These are phyloP conservation scores for Lactifluus volemus DNA, from an alignment of 768 basidiomycete genomes.

Conservation along the genomic window DNA sequence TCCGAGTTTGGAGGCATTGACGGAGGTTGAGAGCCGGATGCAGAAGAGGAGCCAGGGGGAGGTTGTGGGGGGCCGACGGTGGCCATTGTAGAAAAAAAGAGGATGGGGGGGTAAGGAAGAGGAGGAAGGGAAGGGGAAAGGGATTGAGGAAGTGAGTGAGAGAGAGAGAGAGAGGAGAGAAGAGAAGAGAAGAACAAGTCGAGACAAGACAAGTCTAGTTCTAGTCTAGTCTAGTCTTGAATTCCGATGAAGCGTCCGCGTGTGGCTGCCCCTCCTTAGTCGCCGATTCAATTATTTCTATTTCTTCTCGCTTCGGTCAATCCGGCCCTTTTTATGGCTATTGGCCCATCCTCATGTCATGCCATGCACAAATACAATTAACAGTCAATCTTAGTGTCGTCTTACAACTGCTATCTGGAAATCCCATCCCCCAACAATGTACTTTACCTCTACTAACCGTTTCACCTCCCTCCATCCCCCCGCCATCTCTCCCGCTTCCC, in stretches of 20 bases:
- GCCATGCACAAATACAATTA: too few relatives aligned
- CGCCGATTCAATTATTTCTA: slow-evolving; percentile 12
- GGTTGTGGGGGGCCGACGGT: slow-evolving; percentile 14
- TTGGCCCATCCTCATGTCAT: neutral
- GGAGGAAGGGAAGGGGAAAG: neutral
- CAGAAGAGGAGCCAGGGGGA: slow-evolving; percentile 5
- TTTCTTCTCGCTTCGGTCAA: neutral
- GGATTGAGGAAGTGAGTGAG: neutral
- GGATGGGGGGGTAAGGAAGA: neutral
- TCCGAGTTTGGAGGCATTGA: slow-evolving; percentile 11
- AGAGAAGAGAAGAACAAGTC: neutral
- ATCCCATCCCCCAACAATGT: slow-evolving; percentile 78
- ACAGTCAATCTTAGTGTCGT: slow-evolving; percentile 40
- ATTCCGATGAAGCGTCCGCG: neutral
- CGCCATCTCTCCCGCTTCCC: slow-evolving; percentile 42
- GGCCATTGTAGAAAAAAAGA: slow-evolving; percentile 5
- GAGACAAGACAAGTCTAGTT: neutral
- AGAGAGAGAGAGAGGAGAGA: neutral
- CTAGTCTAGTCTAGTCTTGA: neutral
- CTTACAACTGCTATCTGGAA: slow-evolving; percentile 80
- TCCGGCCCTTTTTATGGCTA: neutral
- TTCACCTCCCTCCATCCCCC: slow-evolving; percentile 80
- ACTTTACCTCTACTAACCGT: slow-evolving; percentile 74
- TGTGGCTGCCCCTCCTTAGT: neutral
- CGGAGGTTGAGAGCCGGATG: slow-evolving; percentile 13